Base-by-base conservation (phyloP, 2,329 filamentous ascomycete genomes). In the Colletotrichum sp. region DNA sequence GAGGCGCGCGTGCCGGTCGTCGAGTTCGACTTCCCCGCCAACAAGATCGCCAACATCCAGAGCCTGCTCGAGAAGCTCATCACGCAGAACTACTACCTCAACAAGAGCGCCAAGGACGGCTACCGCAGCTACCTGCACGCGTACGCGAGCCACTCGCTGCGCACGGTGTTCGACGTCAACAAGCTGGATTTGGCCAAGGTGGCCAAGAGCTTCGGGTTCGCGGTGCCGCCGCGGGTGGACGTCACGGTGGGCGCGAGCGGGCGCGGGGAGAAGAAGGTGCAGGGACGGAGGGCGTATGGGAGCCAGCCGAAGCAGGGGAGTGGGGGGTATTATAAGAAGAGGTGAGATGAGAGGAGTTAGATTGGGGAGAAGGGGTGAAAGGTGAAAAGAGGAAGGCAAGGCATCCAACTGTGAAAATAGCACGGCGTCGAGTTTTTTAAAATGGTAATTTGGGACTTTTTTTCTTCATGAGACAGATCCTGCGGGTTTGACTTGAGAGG, bases 61-160 rank as follows among this genome's bases (percentile, higher is more conserved):
- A 92, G 94, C 80, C 96, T 98, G 85, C 91, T 98, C 12, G 96
- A 98, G 89, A 97, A 96, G 86, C 90, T 98, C 78, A 97, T 99
- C 80, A 92, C 92, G 34, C 94, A 97, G 84, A 98, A 99, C 86
- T 98, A 98, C 88, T 98, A 98, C 85, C 90, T 99, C 74, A 97
- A 98, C 88, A 97, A 98, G 90, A 91, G 89, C 79, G 92, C 92
- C 76, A 94, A 93, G 86, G 92, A 93, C 77, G 92, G 95, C 5
- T 98, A 97, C 87, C 91, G 95, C 75, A 95, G 94, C 24, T 99
- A 99, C 84, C 90, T 99, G 28, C 96, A 98, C 84, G 96, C 97
- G 1, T 99, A 99, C 82, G 96, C 96, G 26, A 96, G 93, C 74
- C 97, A 88, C 82, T 87, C 86, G 73, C 83, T 88, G 76, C 86